phyloP scores from a whole-genome alignment of 805 yeast genomes.

The Wickerhamomyces tratensis region DNA sequence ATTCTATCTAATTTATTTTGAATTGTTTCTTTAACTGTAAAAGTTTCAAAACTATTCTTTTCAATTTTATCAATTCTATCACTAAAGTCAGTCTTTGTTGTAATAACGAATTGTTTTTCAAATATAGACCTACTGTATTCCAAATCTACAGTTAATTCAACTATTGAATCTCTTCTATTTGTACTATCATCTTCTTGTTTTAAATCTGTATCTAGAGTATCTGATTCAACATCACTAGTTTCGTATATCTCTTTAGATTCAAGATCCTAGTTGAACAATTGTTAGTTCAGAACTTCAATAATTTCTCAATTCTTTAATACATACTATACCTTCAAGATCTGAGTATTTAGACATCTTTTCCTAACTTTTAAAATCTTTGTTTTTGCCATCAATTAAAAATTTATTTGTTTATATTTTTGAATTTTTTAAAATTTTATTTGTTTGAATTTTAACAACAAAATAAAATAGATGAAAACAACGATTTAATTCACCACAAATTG shows the following conservation, averaged over 20 bases:
- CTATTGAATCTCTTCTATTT: conserved; percentile 15
- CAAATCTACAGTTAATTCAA: conserved; percentile 7
- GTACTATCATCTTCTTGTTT: not conserved
- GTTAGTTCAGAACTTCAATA: no score
- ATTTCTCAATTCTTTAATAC: no score
- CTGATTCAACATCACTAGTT: conserved; percentile 25
- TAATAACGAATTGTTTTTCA: conserved; percentile 17
- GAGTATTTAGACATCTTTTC: no score
- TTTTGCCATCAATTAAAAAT: no score
- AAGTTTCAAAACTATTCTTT: conserved; percentile 26
- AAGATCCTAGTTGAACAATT: conserved; percentile 9
- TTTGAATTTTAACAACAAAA: no score
- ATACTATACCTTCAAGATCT: no score
- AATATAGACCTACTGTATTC: conserved; percentile 16
- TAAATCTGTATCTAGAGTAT: no score
- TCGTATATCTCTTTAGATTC: conserved; percentile 30
- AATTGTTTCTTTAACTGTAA: conserved; percentile 24
- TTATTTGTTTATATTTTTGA: no score
- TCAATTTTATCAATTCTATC: conserved; percentile 22
- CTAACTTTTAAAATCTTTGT: no score
- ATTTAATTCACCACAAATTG: no score
- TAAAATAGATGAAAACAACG: no score
- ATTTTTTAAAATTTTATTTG: no score
- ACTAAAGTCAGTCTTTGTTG: conserved; percentile 14
- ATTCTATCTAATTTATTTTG: conserved; percentile 30